Base-by-base conservation (phyloP, 106 monocot genomes). In the Phalaenopsis equestris region DNA sequence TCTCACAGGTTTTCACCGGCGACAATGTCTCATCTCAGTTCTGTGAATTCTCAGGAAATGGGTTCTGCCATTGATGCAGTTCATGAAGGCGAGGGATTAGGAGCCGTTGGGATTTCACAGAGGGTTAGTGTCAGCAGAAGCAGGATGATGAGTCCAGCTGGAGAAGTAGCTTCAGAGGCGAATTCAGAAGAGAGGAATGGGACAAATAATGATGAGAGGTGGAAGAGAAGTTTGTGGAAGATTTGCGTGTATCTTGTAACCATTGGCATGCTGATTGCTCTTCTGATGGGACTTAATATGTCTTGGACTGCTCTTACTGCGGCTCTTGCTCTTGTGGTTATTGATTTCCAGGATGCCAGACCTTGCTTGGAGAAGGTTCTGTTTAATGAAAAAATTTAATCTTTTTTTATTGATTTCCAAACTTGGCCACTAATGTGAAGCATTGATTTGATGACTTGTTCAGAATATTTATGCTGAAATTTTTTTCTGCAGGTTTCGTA, bases 291-390 rank as follows among this genome's bases (percentile, higher is more conserved):
- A 17, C 84, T 89, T n/a, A 79, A 89, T 57, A 89, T 89, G 89
- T 86, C 89, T 2, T 89, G 89, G 89, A 86, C 86, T 55, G 89
- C 89, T 42, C 79, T 89, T 21, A 81, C 92, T 52, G 95, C 95
- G 49, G 95, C 95, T 41, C 90, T 95, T 23, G 87, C 88, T 45
- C 90, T 95, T 30, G 79, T 95, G 55, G 90, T 95, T 11, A 89
- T 95, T 12, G 93, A 95, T 82, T 95, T 95, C 82, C 86, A 87
- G 78, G 95, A 95, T 81, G 95, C 93, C 11, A 79, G 87, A 2
- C 92, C 95, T 55, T 92, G 81, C 77, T 79, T 95, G n/a, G 92
- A 95, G 80, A 95, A 95, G 95, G 92, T 95, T 80, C 64, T 58
- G 8, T 56, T 2, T 56, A 15, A 15, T 12, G 10, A 11, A 56